phyloP scores from a whole-genome alignment of 257 asterid genomes.

The Nicotiana undulata region DNA sequence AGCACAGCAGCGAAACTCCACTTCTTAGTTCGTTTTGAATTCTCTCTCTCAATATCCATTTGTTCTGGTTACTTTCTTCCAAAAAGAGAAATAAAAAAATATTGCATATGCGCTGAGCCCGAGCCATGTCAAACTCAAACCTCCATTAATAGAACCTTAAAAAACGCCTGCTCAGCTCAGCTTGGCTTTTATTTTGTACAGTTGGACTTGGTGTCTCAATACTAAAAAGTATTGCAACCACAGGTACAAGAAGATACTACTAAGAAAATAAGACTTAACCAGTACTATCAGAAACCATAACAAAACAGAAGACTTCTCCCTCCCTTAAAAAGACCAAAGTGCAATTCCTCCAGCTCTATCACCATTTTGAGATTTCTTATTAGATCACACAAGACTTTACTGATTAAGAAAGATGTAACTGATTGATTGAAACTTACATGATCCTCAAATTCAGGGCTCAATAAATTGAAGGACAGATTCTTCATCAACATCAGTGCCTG shows the following conservation, averaged over 20 bases:
- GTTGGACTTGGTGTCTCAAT: neutral
- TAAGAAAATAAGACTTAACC: neutral
- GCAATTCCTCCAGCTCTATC: neutral
- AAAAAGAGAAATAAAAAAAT: neutral
- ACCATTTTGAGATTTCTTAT: neutral
- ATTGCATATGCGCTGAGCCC: neutral
- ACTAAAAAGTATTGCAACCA: neutral
- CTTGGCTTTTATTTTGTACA: neutral
- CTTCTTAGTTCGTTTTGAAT: neutral
- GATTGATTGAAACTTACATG: conserved; percentile 42
- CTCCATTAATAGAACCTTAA: neutral
- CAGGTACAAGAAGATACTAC: neutral
- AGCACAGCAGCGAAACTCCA: neutral
- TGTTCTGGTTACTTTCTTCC: neutral
- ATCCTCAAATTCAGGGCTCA: conserved; percentile 74
- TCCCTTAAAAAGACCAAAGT: neutral
- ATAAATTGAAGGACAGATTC: conserved; percentile 65
- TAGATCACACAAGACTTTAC: neutral
- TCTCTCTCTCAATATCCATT: neutral
- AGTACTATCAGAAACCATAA: neutral
- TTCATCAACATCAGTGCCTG: conserved; percentile 78
- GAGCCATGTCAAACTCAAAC: neutral
- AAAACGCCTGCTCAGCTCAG: neutral
- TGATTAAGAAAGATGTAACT: neutral
- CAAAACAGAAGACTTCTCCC: neutral